phyloP scores from a whole-genome alignment of 306 rosid genomes.

The Astragalus glycyphyllos region DNA sequence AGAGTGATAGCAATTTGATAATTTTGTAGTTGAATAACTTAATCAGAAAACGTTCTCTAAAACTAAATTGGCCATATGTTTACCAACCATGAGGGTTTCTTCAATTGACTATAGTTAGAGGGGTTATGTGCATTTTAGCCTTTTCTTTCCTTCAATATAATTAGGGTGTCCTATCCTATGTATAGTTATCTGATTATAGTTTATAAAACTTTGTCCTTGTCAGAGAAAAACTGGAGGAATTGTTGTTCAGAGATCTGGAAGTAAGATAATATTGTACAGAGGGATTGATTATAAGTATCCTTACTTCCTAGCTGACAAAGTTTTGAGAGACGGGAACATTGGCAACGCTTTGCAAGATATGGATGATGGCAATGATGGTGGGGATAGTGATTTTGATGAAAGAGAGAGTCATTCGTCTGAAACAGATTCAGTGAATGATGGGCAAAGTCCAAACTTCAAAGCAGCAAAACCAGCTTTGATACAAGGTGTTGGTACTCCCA shows the following conservation, averaged over 20 bases:
- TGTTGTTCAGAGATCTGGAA: slow-evolving; percentile 94
- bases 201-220: slow-evolving; percentile 35
- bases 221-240: slow-evolving; percentile 97
- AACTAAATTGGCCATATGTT: background rate
- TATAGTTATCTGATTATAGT: slow-evolving; percentile 39
- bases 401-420: slow-evolving; percentile 43
- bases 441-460: slow-evolving; percentile 41
- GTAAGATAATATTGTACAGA: slow-evolving; percentile 83
- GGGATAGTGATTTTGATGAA: slow-evolving; percentile 40
- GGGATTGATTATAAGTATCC: slow-evolving; percentile 84
- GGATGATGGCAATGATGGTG: slow-evolving; percentile 38
- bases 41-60: background rate
- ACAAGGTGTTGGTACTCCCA: slow-evolving; percentile 79
- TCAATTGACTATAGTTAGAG: slow-evolving; percentile 14
- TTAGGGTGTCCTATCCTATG: background rate
- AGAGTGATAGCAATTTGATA: background rate
- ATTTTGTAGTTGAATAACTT: background rate
- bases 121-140: slow-evolving; percentile 19
- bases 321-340: slow-evolving; percentile 42
- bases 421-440: slow-evolving; percentile 46
- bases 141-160: slow-evolving; percentile 19
- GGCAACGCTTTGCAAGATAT: slow-evolving; percentile 44
- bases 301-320: slow-evolving; percentile 62
- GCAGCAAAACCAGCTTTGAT: slow-evolving; percentile 52
- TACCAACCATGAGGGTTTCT: background rate